phyloP scores from a whole-genome alignment of 768 basidiomycete species.

The Mycena floridula region DNA sequence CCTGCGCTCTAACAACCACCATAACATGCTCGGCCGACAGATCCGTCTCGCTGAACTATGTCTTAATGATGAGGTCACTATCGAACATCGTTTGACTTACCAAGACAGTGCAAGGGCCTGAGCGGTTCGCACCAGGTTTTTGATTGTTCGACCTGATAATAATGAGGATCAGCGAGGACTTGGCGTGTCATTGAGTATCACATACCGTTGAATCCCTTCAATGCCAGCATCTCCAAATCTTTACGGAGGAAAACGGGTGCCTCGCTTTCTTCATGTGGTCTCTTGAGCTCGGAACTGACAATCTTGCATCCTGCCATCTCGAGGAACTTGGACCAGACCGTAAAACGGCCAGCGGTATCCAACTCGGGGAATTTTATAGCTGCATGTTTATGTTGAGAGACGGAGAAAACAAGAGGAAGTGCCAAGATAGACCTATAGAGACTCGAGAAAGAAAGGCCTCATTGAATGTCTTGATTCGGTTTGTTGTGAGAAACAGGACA shows the following conservation, averaged over 20 bases:
- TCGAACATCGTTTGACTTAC: slow-evolving; percentile 6
- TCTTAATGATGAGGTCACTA: not conserved
- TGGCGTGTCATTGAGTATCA: not conserved
- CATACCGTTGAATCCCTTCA: slow-evolving; percentile 21
- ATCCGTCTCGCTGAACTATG: not conserved
- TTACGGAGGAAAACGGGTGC: slow-evolving; percentile 3
- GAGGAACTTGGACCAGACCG: slow-evolving; percentile 20
- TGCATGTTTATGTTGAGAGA: too few species aligned
- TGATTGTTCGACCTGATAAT: slow-evolving; percentile 17
- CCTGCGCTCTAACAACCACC: slow-evolving; percentile 15
- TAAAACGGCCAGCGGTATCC: slow-evolving; percentile 11
- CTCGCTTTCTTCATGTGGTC: slow-evolving; percentile 6
- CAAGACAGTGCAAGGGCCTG: slow-evolving; percentile 19
- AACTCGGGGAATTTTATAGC: slow-evolving; percentile 21
- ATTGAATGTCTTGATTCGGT: slow-evolving; percentile 29
- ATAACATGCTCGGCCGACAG: slow-evolving; percentile 13
- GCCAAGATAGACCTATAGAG: slow-evolving; percentile 21
- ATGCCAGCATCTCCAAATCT: slow-evolving; percentile 17
- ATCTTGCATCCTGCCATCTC: slow-evolving; percentile 11
- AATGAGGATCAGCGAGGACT: not conserved
- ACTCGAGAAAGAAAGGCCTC: slow-evolving; percentile 32
- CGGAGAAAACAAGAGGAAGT: too few species aligned
- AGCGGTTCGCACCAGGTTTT: slow-evolving; percentile 25
- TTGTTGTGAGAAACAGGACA: slow-evolving; percentile 33
- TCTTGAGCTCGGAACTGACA: not conserved